Conservation (phyloP, 2,329 filamentous ascomycete species). For the Xylaria sp. region DNA sequence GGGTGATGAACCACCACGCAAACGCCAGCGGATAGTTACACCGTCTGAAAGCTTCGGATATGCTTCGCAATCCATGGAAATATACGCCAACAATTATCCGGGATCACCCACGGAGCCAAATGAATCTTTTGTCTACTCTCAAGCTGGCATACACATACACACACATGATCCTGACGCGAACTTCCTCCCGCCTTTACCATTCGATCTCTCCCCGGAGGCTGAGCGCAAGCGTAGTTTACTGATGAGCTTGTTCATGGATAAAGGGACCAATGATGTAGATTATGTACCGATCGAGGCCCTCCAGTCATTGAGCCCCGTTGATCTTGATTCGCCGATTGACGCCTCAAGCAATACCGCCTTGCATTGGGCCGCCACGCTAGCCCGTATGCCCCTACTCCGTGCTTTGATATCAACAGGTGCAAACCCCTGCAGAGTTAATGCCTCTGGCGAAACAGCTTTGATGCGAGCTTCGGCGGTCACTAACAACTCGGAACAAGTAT, state of each 20-base stretch:
- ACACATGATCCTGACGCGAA: slow-evolving; percentile 64
- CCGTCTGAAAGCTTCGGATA: slow-evolving; percentile 69
- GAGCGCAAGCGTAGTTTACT: slow-evolving; percentile 85
- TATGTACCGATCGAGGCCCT: slow-evolving; percentile 79
- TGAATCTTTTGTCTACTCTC: slow-evolving; percentile 79
- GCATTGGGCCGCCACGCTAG: slow-evolving; percentile 95
- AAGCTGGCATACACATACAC: slow-evolving; percentile 60
- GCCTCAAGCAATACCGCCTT: slow-evolving; percentile 88
- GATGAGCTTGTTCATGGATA: slow-evolving; percentile 84
- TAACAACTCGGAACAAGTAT: slow-evolving; percentile 91
- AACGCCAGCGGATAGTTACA: slow-evolving; percentile 74
- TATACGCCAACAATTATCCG: slow-evolving; percentile 64
- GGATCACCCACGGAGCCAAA: slow-evolving; percentile 83
- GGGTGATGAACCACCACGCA: slow-evolving; percentile 80
- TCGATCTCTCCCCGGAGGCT: slow-evolving; percentile 70
- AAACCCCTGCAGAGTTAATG: slow-evolving; percentile 88
- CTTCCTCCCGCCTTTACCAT: slow-evolving; percentile 73
- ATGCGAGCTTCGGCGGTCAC: slow-evolving; percentile 94
- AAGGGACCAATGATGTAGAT: slow-evolving; percentile 73
- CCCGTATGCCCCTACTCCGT: slow-evolving; percentile 83
- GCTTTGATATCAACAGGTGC: slow-evolving; percentile 86
- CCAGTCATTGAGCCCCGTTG: slow-evolving; percentile 76
- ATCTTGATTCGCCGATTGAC: slow-evolving; percentile 94
- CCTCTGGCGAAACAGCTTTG: slow-evolving; percentile 88
- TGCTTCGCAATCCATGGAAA: slow-evolving; percentile 59